Conservation (phyloP, 495 filamentous ascomycete species). For the Penicilliopsis zonata region DNA sequence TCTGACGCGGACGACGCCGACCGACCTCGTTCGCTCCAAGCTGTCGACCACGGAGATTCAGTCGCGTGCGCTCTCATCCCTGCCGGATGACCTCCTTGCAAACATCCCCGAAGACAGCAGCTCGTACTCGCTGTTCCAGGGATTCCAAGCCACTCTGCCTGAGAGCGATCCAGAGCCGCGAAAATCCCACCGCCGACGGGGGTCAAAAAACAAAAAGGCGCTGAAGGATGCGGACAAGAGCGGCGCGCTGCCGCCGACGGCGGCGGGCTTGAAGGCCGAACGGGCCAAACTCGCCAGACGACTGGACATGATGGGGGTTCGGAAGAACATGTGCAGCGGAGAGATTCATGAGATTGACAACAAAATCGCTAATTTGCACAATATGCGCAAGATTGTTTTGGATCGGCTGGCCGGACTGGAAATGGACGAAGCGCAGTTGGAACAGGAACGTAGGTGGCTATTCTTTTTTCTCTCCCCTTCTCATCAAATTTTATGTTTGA, state of each 20-base stretch:
- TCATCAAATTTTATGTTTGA: neutral
- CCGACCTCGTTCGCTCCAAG: conserved; percentile 84
- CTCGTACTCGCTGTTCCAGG: conserved; percentile 87
- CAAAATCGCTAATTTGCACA: conserved; percentile 88
- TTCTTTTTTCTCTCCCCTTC: no score
- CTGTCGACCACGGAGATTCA: conserved; percentile 89
- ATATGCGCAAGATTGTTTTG: conserved; percentile 86
- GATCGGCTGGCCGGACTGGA: conserved; percentile 85
- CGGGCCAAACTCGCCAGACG: conserved; percentile 64
- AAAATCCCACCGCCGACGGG: conserved; percentile 51
- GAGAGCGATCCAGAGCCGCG: conserved; percentile 55
- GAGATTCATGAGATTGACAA: conserved; percentile 96
- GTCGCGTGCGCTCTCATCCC: conserved; percentile 76
- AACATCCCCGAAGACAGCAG: conserved; percentile 81
- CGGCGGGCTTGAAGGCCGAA: conserved; percentile 64
- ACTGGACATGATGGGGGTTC: conserved; percentile 79
- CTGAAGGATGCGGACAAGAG: conserved; percentile 48
- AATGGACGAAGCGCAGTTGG: conserved; percentile 79
- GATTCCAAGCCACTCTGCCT: conserved; percentile 83
- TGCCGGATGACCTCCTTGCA: conserved; percentile 80
- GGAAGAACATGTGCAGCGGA: conserved; percentile 95
- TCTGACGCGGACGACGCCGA: conserved; percentile 75
- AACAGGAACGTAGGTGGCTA: conserved; percentile 61
- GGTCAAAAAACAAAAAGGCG: conserved; percentile 60
- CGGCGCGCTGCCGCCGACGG: conserved; percentile 45